Base-by-base conservation (phyloP, 2,329 filamentous ascomycete species). In the Paraphoma chrysanthemicola region DNA sequence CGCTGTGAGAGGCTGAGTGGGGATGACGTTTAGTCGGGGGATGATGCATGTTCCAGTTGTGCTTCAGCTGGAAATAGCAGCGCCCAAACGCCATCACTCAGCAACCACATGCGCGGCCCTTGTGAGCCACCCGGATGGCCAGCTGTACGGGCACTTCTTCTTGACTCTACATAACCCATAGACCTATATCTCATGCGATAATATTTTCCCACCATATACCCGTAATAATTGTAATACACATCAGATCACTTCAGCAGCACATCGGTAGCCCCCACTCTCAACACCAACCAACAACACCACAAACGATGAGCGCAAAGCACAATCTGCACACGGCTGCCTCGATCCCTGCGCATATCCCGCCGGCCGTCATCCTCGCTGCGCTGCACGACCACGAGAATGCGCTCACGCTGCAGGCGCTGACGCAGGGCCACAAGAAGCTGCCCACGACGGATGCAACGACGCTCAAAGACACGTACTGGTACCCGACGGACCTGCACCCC, bases 401-500 rank as follows among this genome's bases (percentile, higher is more conserved):
- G 38, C 67, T 76, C 39, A 68, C 65, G 4, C 66, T 75, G 16
- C 73, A 75, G 60, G 69, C 72, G 41, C 67, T 75, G 10, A 75
- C 71, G 1, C 65, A 64, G 11, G 59, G 65, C 41, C 67, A 75
- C 51, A 51, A 63, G 28, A 69, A 70, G 46, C 66, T 72, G 9
- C 58, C 64, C 17, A 45, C 47, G 2, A 72, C 69, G 12, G 51
- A 59, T 2, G 60, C 66, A 14, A 59, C 64, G 14, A 68, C 60
- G 2, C 60, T 67, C 36, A 73, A 69, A 59, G 73, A 76, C 51
- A 73, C 71, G 7, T 75, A 73, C 51, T 76, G 71, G 71, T 73
- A 71, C 49, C 73, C 73, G 29, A 60, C 59, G 23, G 71, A 74
- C 51, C 48, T 66, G 6, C 59, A 70, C 33, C 67, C 68, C 7